Evolutionary conservation across 164 flowering plant species (phyloP).

Genomic region (Cinnamomum chago): DNA sequence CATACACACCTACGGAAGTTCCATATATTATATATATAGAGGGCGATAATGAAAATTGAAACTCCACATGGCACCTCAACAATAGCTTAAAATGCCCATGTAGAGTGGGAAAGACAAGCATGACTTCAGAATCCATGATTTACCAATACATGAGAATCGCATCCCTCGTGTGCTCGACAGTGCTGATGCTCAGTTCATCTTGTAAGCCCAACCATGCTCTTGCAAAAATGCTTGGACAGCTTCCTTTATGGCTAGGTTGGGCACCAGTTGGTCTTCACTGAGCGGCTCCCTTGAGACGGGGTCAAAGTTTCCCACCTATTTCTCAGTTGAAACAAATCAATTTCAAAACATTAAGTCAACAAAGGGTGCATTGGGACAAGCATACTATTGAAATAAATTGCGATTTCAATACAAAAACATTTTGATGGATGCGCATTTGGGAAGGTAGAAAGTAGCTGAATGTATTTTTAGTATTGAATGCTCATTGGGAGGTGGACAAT

Average conservation of each 20-base stretch:
- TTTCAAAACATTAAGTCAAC: no score
- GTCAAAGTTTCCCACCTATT: slow-evolving; percentile 83
- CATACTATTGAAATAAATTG: no score
- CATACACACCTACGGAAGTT: no score
- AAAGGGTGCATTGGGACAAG: no score
- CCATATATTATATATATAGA: no score
- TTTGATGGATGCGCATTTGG: no score
- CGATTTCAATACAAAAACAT: no score
- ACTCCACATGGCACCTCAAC: neutral
- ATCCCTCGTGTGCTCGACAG: neutral
- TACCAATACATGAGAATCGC: neutral
- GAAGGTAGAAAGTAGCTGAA: no score
- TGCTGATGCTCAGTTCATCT: neutral
- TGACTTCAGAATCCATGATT: neutral
- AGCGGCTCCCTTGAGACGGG: slow-evolving; percentile 77
- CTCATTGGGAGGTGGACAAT: no score
- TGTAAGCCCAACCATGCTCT: slow-evolving; percentile 83
- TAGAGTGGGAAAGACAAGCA: neutral
- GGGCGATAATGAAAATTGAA: neutral
- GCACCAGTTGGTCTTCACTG: slow-evolving; percentile 45
- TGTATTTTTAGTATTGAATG: no score
- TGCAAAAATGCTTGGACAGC: slow-evolving; percentile 71
- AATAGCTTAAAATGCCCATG: neutral
- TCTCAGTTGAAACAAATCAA: neutral
- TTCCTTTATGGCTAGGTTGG: slow-evolving; percentile 90